Base-by-base conservation (phyloP, 306 rosid species). In the Myrica gale region DNA sequence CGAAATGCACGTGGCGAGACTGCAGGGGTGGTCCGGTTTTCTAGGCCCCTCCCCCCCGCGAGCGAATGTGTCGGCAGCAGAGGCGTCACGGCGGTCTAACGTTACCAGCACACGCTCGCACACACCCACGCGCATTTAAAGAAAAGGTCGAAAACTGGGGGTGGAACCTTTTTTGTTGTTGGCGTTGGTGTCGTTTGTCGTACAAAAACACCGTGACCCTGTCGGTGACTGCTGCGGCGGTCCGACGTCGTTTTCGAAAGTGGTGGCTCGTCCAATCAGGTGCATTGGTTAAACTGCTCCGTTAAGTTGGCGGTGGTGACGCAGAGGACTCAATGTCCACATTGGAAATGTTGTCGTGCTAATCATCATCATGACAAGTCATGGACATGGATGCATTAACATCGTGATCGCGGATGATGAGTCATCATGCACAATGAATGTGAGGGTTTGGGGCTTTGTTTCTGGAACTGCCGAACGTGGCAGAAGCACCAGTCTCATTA, bases 51-150 rank as follows among this genome's bases (percentile, higher is more conserved):
- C 74, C 6, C 54, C 54, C 80, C 53, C 73, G 44, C 70, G 9
- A 81, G 67, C 56, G 81, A 88, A 82, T 81, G 83, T 88, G 87
- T 86, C 87, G 89, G 83, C 84, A 80, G 62, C 82, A 69, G 84
- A 74, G 82, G 16, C 86, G 82, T 88, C 90, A 80, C 86, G 81
- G 73, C 71, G 79, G 85, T 82, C 79, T 77, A 58, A 51, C 68
- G 54, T 44, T 68, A 63, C 44, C 62, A 60, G n/a, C 65, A 20
- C 58, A 67, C 46, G 26, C 16, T 13, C 63, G 13, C 47, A 62
- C 67, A 76, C 12, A 68, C 55, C 70, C 43, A 43, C 46, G 7
- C 26, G 15, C 9, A 20, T 56, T 56, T n/a, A 16, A 19, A 56
- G 7, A 19, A n/a, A 21, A 10, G 10, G 4, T 3, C 20, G 9